Base-by-base conservation (phyloP, 2,329 filamentous ascomycete genomes). In the Apiospora kogelbergensis region DNA sequence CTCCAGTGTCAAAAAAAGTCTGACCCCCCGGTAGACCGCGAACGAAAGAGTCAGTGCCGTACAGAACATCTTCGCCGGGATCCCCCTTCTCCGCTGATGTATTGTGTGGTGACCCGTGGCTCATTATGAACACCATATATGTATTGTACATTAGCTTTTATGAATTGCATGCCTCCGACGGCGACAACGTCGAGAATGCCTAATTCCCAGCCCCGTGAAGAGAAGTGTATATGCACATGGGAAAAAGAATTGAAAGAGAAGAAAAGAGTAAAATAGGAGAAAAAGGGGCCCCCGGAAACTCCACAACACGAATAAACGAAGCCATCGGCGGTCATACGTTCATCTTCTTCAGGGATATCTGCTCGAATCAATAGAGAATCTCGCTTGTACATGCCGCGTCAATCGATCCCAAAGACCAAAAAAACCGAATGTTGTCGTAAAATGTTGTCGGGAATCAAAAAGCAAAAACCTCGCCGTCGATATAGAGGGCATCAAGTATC, bases 71-170 rank as follows among this genome's bases (percentile, higher is more conserved):
- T 37, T 37, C 15, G 26, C 26, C 53, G 37, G 53, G 30, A 60
- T n/a, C 37, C 30, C 20, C 53, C 53, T n/a, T 60, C 53, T 60
- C 53, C 30, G 20, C 33, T 60, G 53, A 60, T 60, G 53, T 20
- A 37, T 33, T 37, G 53, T 60, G 53, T 30, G 53, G 53, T 30
- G 53, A n/a, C 53, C 53, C 53, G 26, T 60, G 53, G 53, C 53
- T 60, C 30, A 37, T 60, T 30, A 11, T 60, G 53, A 60, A 60
- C 53, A 60, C 53, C 53, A 60, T 60, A 60, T 60, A 60, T 60
- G 53, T 60, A 60, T 60, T 60, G 53, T 60, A 60, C 53, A 60
- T 60, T 60, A 60, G 53, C 53, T 60, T 60, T 60, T 60, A 60
- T 60, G 53, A 60, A 37, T 60, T 37, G 20, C 53, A 60, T 60